Evolutionary conservation across 2,329 filamentous ascomycete species (phyloP).

Genomic region (Trichophaea hybrida): DNA sequence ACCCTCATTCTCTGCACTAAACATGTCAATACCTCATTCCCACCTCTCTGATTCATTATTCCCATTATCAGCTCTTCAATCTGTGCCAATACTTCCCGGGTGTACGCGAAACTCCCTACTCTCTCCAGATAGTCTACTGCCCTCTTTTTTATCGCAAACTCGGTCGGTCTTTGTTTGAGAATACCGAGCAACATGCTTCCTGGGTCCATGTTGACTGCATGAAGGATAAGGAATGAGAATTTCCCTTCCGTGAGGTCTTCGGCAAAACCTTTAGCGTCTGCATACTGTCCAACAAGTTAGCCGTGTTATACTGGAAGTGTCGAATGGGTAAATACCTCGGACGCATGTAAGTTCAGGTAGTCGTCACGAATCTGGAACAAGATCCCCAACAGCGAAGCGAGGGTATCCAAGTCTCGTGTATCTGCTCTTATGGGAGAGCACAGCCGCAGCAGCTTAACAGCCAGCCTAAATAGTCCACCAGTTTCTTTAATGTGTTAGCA

Average conservation of each 20-base stretch:
- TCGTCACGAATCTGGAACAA: slow-evolving; percentile 89
- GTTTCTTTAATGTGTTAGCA: slow-evolving; percentile 40
- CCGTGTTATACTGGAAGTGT: too few relatives aligned
- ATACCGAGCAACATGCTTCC: slow-evolving; percentile 74
- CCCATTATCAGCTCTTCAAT: slow-evolving; percentile 49
- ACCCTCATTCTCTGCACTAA: slow-evolving; percentile 54
- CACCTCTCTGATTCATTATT: slow-evolving; percentile 51
- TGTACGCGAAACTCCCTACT: slow-evolving; percentile 82
- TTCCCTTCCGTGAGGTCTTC: slow-evolving; percentile 95
- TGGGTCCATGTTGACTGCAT: slow-evolving; percentile 68
- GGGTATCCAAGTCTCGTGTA: slow-evolving; percentile 52
- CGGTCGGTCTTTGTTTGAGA: slow-evolving; percentile 71
- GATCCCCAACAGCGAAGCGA: slow-evolving; percentile 75
- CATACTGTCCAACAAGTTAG: slow-evolving; percentile 41
- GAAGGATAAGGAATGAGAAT: slow-evolving; percentile 91
- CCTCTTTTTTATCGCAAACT: slow-evolving; percentile 80
- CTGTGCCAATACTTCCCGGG: slow-evolving; percentile 49
- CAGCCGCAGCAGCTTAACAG: slow-evolving; percentile 77
- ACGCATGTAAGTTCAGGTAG: slow-evolving; percentile 61
- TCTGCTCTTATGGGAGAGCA: slow-evolving; percentile 39
- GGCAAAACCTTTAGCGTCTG: slow-evolving; percentile 78
- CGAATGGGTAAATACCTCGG: slow-evolving; percentile 11
- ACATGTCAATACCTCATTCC: slow-evolving; percentile 32
- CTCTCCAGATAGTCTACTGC: slow-evolving; percentile 72
- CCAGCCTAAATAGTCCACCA: slow-evolving; percentile 68